Evolutionary conservation across 2,329 filamentous ascomycete species (phyloP).

Genomic region (Botrytis byssoidea): DNA sequence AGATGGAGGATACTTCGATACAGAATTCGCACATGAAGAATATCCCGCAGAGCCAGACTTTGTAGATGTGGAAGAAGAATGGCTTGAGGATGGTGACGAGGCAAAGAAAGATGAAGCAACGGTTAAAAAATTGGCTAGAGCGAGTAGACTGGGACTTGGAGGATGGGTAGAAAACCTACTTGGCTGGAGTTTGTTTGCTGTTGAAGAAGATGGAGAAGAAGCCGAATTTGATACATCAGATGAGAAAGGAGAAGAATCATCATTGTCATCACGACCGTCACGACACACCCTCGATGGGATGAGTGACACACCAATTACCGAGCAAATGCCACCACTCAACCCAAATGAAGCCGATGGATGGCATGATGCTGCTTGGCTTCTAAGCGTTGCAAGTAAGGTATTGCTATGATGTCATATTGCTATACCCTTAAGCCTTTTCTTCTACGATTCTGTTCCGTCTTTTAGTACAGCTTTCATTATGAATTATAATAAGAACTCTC

Average conservation of each 20-base stretch:
- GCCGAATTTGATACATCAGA: slow-evolving; percentile 44
- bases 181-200: slow-evolving; percentile 61
- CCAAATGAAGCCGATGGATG: slow-evolving; percentile 58
- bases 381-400: slow-evolving; percentile 55
- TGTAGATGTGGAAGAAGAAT: slow-evolving; percentile 60
- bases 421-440: not conserved
- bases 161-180: slow-evolving; percentile 60
- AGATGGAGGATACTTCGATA: slow-evolving; percentile 47
- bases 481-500: slow-evolving; percentile 14
- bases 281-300: slow-evolving; percentile 25
- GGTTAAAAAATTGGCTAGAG: slow-evolving; percentile 55
- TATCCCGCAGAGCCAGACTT: slow-evolving; percentile 57
- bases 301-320: slow-evolving; percentile 42
- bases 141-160: slow-evolving; percentile 51
- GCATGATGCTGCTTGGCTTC: slow-evolving; percentile 66
- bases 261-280: slow-evolving; percentile 31
- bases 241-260: slow-evolving; percentile 40
- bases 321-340: slow-evolving; percentile 49
- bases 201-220: slow-evolving; percentile 59
- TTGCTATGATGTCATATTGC: slow-evolving; percentile 26
- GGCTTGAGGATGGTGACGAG: slow-evolving; percentile 52
- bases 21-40: slow-evolving; percentile 37
- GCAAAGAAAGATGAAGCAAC: slow-evolving; percentile 57
- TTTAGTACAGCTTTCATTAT: slow-evolving; percentile 13
- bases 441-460: not conserved